These are phyloP conservation scores for Edaphochlamys debaryana DNA, from an alignment of 139 green algal species.

Conservation along the genomic window DNA sequence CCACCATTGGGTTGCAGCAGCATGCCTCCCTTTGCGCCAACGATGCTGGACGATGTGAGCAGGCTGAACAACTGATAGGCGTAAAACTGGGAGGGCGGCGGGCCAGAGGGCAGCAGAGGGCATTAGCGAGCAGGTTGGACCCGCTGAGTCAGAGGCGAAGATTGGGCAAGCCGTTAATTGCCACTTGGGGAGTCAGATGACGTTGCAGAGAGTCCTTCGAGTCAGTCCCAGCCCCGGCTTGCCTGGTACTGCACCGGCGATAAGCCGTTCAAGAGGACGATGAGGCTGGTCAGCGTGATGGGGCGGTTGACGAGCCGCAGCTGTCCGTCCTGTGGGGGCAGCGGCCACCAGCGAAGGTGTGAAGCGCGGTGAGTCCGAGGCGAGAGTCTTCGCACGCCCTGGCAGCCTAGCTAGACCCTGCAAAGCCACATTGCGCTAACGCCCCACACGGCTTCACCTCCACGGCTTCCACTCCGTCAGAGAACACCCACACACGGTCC, in stretches of 20 bases:
- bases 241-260: conserved; percentile 1
- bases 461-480: background rate
- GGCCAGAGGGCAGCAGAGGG: background rate
- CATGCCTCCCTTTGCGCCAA: background rate
- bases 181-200: too few species aligned
- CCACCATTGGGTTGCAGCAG: background rate
- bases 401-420: background rate
- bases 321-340: background rate
- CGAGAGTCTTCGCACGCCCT: background rate
- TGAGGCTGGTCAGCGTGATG: background rate
- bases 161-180: too few species aligned
- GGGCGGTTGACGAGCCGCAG: background rate
- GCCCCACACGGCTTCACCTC: background rate
- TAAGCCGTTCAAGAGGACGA: background rate
- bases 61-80: background rate
- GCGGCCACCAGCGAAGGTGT: background rate
- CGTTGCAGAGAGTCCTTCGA: too few species aligned
- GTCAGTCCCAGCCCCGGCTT: too few species aligned
- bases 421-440: background rate
- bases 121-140: background rate
- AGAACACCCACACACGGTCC: too few species aligned
- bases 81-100: background rate
- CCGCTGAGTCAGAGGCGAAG: too few species aligned
- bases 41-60: background rate
- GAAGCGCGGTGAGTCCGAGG: background rate